Evolutionary conservation across 305 asterid species (phyloP).

Genomic region (Fraxinus dipetala): DNA sequence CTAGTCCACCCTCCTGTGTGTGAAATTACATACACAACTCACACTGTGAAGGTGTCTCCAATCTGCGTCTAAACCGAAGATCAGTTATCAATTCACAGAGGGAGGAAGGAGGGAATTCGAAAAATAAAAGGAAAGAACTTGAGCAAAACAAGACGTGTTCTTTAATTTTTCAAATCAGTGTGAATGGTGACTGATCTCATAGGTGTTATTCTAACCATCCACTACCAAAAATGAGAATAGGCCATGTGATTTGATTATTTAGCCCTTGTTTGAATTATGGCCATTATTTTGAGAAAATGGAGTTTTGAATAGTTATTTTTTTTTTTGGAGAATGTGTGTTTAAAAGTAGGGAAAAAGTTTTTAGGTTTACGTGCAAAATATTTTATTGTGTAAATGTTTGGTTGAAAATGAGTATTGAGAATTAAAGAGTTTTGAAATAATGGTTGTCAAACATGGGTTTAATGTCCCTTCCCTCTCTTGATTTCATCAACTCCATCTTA

Average conservation of each 20-base stretch:
- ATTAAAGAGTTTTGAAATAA: too few species aligned
- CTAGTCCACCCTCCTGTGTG: background rate
- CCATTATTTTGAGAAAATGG: too few species aligned
- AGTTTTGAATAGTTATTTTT: too few species aligned
- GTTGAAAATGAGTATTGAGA: too few species aligned
- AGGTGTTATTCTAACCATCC: background rate
- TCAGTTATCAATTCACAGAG: background rate
- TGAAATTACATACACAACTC: background rate
- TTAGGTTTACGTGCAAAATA: too few species aligned
- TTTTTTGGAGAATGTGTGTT: too few species aligned
- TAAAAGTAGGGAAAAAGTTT: too few species aligned
- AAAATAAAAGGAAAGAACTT: background rate
- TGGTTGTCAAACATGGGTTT: too few species aligned
- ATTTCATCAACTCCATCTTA: background rate
- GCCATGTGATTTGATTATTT: background rate
- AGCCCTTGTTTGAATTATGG: too few species aligned
- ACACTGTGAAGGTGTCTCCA: background rate
- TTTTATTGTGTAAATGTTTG: too few species aligned
- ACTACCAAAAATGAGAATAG: background rate
- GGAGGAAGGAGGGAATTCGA: background rate
- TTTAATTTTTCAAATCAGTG: background rate
- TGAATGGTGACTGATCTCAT: background rate
- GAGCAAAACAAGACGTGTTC: background rate
- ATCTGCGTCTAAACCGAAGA: background rate
- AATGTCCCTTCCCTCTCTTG: background rate